Base-by-base conservation (phyloP, 106 monocot species). In the Iris macrosiphon region DNA sequence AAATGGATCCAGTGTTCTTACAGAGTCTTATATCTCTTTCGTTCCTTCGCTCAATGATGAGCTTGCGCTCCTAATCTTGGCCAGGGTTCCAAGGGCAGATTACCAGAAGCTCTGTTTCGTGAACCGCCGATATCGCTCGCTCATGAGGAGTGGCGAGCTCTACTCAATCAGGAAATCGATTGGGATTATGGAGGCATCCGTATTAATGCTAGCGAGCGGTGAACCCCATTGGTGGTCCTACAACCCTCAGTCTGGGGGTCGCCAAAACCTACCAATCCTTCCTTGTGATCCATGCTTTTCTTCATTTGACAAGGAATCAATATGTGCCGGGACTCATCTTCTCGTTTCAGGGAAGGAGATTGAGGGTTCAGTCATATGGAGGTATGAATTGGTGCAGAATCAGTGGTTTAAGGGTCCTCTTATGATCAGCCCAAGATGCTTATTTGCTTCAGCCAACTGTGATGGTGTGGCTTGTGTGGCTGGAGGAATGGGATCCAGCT, bases 311-410 rank as follows among this genome's bases (percentile, higher is more conserved):
- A 74, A 74, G 40, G 74, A 74, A 19, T 50, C 66, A 2, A 19
- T 74, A 2, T 74, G 60, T 11, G 74, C 52, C 2, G 74, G 74
- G 3, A 74, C 66, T 9, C 74, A 74, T 14, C 67, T 74, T 23
- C 67, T 74, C 0, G 74, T 74, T 21, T 74, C 67, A 1, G 74
- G 74, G 11, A 74, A 61, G 31, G 74, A 74, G 61, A 52, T 55
- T 4, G 39, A 3, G 1, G 74, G 67, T 7, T 44, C 67, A 0
- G 61, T 42, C 11, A 61, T 74, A 34, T 74, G 74, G 74, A 44
- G 66, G 27, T 74, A 74, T 24, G 74, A 74, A 14, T 32, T 74
- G 31, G 39, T 24, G 0, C 26, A 23, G 6, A 53, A 74, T 16
- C 60, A 22, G 12, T 74, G 74, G 74, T 61, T 61, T 61, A 52